A percentile compares a stretch with the other conserved stretches of the same genome.
Evolutionary conservation across 2,329 filamentous ascomycete genomes (phyloP).

Genomic region (Talaromyces funiculosus): DNA sequence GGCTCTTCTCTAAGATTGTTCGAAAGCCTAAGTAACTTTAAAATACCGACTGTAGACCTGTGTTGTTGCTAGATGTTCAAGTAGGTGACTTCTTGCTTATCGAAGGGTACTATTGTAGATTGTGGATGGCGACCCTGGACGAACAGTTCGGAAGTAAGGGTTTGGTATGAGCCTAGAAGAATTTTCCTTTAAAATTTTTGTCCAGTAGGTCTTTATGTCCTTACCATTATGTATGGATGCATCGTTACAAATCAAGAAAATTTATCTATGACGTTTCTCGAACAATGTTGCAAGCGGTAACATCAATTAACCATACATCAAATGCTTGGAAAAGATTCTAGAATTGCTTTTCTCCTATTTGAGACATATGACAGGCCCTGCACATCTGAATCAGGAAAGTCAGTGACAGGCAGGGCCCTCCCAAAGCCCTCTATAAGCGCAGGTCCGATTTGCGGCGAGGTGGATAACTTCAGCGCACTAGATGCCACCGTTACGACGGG

Average conservation of each 20-base stretch:
- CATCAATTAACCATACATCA: conserved; percentile 1
- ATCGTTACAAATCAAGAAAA: conserved; percentile 2
- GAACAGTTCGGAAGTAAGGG: background rate
- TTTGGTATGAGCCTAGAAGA: background rate
- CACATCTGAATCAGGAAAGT: conserved; percentile 5
- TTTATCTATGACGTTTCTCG: conserved; percentile 10
- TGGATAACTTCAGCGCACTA: conserved; percentile 8
- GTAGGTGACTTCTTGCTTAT: background rate
- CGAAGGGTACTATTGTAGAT: background rate
- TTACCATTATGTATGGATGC: background rate
- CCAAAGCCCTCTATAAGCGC: background rate
- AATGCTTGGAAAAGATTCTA: conserved; percentile 7
- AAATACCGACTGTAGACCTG: background rate
- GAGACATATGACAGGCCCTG: background rate
- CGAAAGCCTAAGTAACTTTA: background rate
- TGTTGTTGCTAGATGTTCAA: background rate
- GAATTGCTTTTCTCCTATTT: conserved; percentile 9
- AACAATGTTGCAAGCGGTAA: conserved; percentile 13
- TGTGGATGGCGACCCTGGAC: background rate
- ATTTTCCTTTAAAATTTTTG: background rate
- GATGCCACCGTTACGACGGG: conserved; percentile 12
- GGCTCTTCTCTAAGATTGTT: background rate
- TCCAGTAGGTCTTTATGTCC: conserved; percentile 5
- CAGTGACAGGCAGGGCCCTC: background rate
- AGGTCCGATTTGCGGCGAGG: conserved; percentile 7